A percentile compares a stretch with the other conserved stretches of the same genome.
phyloP scores from a whole-genome alignment of 2,329 filamentous ascomycete species.

The Xylaria sp. region DNA sequence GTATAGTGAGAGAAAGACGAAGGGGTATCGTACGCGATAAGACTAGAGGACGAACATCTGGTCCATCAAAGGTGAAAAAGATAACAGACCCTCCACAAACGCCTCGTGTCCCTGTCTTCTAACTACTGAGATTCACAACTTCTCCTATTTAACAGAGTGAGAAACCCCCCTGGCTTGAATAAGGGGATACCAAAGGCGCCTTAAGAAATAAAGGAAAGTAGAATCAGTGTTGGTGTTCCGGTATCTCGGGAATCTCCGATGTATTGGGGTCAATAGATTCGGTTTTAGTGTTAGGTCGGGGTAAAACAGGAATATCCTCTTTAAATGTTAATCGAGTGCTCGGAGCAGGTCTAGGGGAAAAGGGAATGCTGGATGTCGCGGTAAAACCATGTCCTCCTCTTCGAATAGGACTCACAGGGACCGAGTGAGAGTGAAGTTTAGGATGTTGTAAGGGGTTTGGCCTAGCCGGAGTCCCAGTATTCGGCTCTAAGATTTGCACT shows the following conservation, averaged over 20 bases:
- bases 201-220: background rate
- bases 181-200: background rate
- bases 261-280: conserved; percentile 19
- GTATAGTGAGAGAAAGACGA: background rate
- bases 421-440: conserved; percentile 31
- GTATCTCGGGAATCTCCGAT: conserved; percentile 38
- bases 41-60: conserved; percentile 11
- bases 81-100: conserved; percentile 10
- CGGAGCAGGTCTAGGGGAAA: conserved; percentile 36
- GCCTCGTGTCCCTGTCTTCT: conserved; percentile 5
- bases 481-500: conserved; percentile 44
- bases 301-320: conserved; percentile 30
- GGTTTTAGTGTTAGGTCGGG: conserved; percentile 24
- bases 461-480: conserved; percentile 36
- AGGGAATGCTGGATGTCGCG: conserved; percentile 44
- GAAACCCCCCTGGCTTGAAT: background rate
- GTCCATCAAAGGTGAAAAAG: background rate
- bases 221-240: conserved; percentile 22
- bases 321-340: conserved; percentile 26
- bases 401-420: conserved; percentile 39
- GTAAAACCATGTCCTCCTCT: conserved; percentile 43
- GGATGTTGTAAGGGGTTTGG: conserved; percentile 23
- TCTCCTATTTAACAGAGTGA: background rate
- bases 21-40: conserved; percentile 34
- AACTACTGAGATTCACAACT: background rate